Evolutionary conservation across 192 early-diverging fungal species (phyloP).

Genomic region (Spizellomyces sp.): DNA sequence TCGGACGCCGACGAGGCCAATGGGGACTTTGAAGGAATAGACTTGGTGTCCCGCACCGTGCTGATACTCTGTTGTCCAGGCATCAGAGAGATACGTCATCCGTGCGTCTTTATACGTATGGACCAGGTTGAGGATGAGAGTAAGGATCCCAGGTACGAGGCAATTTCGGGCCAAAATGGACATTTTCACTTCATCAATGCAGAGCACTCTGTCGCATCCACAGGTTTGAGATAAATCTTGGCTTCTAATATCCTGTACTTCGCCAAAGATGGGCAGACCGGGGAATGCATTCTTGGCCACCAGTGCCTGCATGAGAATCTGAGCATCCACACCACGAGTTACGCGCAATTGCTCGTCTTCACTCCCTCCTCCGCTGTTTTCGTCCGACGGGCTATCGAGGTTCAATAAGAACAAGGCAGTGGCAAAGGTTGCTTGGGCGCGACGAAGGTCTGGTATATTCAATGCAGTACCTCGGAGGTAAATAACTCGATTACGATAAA

Average conservation of each 20-base stretch:
- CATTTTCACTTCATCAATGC: slow-evolving; percentile 55
- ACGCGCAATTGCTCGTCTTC: slow-evolving; percentile 47
- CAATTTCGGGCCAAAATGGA: slow-evolving; percentile 47
- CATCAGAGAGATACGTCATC: slow-evolving; percentile 7
- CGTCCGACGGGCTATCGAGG: slow-evolving; percentile 11
- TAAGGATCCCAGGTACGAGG: slow-evolving; percentile 50
- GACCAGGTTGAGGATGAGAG: slow-evolving; percentile 51
- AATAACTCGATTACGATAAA: slow-evolving; percentile 41
- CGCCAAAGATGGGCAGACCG: slow-evolving; percentile 49
- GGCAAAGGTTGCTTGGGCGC: slow-evolving; percentile 42
- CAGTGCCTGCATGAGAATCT: slow-evolving; percentile 50
- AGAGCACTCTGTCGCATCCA: slow-evolving; percentile 52
- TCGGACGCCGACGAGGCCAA: slow-evolving; percentile 43
- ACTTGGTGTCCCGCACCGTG: slow-evolving; percentile 52
- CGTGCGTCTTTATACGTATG: slow-evolving; percentile 44
- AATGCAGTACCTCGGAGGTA: slow-evolving; percentile 50
- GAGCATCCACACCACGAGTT: slow-evolving; percentile 45
- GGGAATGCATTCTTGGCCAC: slow-evolving; percentile 50
- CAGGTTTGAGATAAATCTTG: slow-evolving; percentile 48
- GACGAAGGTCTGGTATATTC: slow-evolving; percentile 37
- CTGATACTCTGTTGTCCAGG: slow-evolving; percentile 48
- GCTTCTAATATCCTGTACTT: slow-evolving; percentile 51
- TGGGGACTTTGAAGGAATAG: slow-evolving; percentile 43
- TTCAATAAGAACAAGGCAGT: slow-evolving; percentile 55
- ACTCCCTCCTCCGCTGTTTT: slow-evolving; percentile 7